These are phyloP conservation scores for Phytophthora podocarpi DNA, from an alignment of 352 stramenopile genomes.

Conservation along the genomic window DNA sequence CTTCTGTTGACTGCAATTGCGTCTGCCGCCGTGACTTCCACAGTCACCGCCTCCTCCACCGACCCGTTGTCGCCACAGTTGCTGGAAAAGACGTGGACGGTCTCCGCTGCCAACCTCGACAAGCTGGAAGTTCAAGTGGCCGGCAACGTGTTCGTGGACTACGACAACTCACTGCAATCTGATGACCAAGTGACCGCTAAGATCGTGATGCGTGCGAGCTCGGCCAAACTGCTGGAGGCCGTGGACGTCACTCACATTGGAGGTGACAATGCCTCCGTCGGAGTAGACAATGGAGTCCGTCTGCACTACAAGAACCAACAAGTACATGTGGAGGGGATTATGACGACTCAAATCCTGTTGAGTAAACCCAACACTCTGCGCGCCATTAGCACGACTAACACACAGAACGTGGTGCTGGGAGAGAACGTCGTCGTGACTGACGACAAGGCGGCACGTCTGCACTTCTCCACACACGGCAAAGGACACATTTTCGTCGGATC, in stretches of 20 bases:
- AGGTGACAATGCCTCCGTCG: too few relatives aligned
- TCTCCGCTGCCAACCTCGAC: conserved; percentile 25
- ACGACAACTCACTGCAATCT: conserved; percentile 28
- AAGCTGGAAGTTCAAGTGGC: conserved; percentile 35
- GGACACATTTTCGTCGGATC: conserved; percentile 22
- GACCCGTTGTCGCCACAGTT: conserved; percentile 5
- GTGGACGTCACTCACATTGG: conserved; percentile 28
- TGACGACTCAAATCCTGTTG: conserved; percentile 44
- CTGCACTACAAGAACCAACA: conserved; percentile 55
- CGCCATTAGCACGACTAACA: conserved; percentile 9
- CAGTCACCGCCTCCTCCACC: conserved; percentile 2
- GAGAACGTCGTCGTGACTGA: conserved; percentile 37
- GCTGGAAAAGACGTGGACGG: conserved; percentile 42
- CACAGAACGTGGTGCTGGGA: conserved; percentile 36
- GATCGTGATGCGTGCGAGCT: conserved; percentile 37
- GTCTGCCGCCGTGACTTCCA: conserved; percentile 8
- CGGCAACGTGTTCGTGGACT: conserved; percentile 50
- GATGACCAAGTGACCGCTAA: conserved; percentile 24
- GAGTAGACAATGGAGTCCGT: conserved; percentile 32
- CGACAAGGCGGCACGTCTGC: conserved; percentile 24
- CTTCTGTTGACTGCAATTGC: conserved; percentile 1
- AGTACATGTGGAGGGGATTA: conserved; percentile 30
- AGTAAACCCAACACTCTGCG: conserved; percentile 25
- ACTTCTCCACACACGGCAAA: conserved; percentile 29
- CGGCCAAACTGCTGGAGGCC: conserved; percentile 25